Base-by-base conservation (phyloP, 2,329 filamentous ascomycete genomes). In the Escovopsis sp. region DNA sequence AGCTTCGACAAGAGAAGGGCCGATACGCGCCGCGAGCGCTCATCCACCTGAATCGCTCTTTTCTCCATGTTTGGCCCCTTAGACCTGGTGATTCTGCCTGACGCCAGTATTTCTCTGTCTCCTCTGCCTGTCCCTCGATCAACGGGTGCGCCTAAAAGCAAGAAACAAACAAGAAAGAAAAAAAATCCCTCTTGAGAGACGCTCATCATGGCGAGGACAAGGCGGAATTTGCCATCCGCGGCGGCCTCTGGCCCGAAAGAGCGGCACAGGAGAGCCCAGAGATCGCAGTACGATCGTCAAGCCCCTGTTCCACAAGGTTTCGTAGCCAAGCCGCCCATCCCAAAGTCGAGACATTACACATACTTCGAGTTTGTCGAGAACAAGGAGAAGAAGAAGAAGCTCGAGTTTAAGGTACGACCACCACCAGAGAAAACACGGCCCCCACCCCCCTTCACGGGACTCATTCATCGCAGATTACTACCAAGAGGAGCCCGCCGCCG, bases 311-410 rank as follows among this genome's bases (percentile, higher is more conserved):
- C 58, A 12, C 45, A 51, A 24, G 55, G 52, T 39, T 54, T 66
- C 40, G 57, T 61, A 39, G 61, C 62, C 37, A 65, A 60, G 45
- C 60, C 58, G 37, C 49, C 57, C 24, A 43, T 59, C 12, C 60
- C 67, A 31, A 71, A 66, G 45, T 59, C 66, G 35, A 76, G 76
- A 52, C 72, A 81, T 55, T 69, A 73, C 49, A 69, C 72, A 12
- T 79, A 76, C 52, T 77, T 76, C 51, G 76, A 81, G 57, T 67
- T 78, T 46, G 70, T 78, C 45, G 71, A 79, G 51, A 81, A 81
- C 52, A 68, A 68, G 44, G 71, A 79, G 54, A 79, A 76, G 57
- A 74, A 74, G 60, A 79, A 75, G 52, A 79, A 75, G 52, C 66
- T 81, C 39, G 74, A 80, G 53, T 70, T 71, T 47, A 50, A 76